Conservation (phyloP, 495 filamentous ascomycete genomes). For the Diplogelasinospora grovesii region DNA sequence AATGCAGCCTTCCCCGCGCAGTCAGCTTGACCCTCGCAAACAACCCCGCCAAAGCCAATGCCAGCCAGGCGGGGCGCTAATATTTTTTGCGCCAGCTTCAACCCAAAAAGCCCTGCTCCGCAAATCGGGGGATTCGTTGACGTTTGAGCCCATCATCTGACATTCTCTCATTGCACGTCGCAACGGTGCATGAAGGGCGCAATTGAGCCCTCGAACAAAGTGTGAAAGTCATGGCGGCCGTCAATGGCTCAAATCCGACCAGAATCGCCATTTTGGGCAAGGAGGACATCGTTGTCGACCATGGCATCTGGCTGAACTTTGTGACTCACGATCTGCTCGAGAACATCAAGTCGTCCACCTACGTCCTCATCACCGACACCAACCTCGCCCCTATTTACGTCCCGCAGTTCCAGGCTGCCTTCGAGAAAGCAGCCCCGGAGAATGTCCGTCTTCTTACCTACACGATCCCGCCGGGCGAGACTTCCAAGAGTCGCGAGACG, state of each 20-base stretch:
- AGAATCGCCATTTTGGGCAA: conserved; percentile 47
- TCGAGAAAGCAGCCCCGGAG: conserved; percentile 49
- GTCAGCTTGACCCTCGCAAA: no score
- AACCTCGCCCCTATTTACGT: conserved; percentile 81
- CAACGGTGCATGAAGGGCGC: conserved; percentile 20
- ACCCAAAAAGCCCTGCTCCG: no score
- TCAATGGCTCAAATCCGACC: conserved; percentile 34
- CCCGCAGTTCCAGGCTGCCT: conserved; percentile 64
- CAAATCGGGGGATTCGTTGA: no score
- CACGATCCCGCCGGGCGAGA: conserved; percentile 83
- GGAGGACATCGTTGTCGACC: conserved; percentile 85
- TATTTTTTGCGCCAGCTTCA: no score
- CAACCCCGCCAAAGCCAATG: no score
- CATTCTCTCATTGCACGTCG: no score
- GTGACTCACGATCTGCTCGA: conserved; percentile 75
- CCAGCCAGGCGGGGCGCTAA: no score
- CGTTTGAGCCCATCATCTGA: no score
- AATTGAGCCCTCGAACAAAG: conserved; percentile 14
- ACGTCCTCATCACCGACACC: conserved; percentile 92
- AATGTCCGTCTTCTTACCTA: conserved; percentile 75
- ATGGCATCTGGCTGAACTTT: conserved; percentile 79
- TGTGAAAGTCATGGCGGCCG: conserved; percentile 18
- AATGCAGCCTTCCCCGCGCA: no score
- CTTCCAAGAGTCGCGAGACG: conserved; percentile 83
- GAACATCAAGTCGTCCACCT: conserved; percentile 76